A percentile compares a stretch with the other conserved stretches of the same genome.
Evolutionary conservation across 495 filamentous ascomycete genomes (phyloP).

Genomic region (Thermochaetoides thermophila): DNA sequence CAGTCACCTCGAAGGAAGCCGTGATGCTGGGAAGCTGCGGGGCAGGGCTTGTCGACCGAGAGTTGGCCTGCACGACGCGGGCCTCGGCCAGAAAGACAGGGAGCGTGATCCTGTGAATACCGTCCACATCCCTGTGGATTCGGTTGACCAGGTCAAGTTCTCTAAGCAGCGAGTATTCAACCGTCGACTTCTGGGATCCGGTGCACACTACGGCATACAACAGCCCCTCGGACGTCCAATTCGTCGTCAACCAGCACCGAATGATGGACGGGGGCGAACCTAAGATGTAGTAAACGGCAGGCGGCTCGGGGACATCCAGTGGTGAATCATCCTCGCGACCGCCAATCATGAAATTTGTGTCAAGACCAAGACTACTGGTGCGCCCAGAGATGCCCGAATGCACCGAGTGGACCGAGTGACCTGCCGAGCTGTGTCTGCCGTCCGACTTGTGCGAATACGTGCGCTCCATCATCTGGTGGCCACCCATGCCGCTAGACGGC

Average conservation of each 20-base stretch:
- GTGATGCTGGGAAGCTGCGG: conserved; percentile 69
- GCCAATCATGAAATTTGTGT: conserved; percentile 51
- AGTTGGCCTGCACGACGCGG: conserved; percentile 57
- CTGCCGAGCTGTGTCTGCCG: conserved; percentile 83
- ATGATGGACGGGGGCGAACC: conserved; percentile 86
- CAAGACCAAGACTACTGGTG: conserved; percentile 69
- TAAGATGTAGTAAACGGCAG: conserved; percentile 66
- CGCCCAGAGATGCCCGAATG: conserved; percentile 54
- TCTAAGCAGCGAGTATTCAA: conserved; percentile 58
- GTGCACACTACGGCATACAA: conserved; percentile 88
- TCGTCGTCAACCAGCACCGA: conserved; percentile 80
- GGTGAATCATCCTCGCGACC: conserved; percentile 51
- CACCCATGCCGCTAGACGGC: conserved; percentile 67
- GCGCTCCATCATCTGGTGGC: conserved; percentile 68
- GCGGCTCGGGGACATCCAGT: conserved; percentile 50
- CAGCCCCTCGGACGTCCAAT: conserved; percentile 72
- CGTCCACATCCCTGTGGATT: conserved; percentile 47
- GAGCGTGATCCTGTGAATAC: conserved; percentile 52
- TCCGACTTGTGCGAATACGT: conserved; percentile 91
- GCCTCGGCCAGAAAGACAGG: conserved; percentile 85
- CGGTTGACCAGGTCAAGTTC: conserved; percentile 54
- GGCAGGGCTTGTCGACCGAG: conserved; percentile 55
- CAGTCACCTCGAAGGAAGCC: conserved; percentile 58
- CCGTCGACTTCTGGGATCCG: conserved; percentile 70
- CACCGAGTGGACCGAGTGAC: conserved; percentile 59